These are phyloP conservation scores for Aspergillus sojae DNA, from an alignment of 2,329 filamentous ascomycete genomes.

Conservation along the genomic window DNA sequence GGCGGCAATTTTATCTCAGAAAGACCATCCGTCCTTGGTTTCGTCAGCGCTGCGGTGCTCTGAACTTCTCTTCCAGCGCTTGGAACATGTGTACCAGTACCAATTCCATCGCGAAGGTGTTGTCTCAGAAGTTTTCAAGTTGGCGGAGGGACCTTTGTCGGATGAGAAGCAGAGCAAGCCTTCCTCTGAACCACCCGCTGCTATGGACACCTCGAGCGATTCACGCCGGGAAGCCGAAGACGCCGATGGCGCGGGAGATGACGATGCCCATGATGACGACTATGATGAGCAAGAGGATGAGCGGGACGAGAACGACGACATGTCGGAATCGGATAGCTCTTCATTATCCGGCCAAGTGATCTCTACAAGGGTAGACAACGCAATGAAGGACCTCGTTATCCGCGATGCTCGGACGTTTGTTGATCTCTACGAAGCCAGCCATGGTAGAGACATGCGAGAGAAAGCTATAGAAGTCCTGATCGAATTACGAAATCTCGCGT, in stretches of 20 bases:
- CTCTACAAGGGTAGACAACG: constrained; percentile 44
- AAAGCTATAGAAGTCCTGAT: constrained; percentile 77
- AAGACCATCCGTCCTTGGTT: constrained; percentile 86
- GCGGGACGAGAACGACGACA: constrained; percentile 47
- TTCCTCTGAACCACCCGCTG: constrained; percentile 14
- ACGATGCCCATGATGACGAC: constrained; percentile 57
- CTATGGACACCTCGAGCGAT: constrained; percentile 23
- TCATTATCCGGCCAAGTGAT: constrained; percentile 49
- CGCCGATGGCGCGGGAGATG: constrained; percentile 52
- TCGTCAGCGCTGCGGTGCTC: constrained; percentile 86
- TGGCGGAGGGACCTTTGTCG: constrained; percentile 58
- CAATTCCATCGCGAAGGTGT: constrained; percentile 98
- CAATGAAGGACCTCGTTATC: constrained; percentile 73
- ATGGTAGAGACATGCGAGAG: constrained; percentile 72
- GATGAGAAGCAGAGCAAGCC: constrained; percentile 24
- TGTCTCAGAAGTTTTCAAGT: constrained; percentile 82
- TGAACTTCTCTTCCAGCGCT: constrained; percentile 79
- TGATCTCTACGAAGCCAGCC: constrained; percentile 77
- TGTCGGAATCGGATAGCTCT: constrained; percentile 71
- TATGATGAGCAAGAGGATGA: constrained; percentile 58
- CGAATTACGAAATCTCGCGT: constrained; percentile 70
- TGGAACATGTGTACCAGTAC: constrained; percentile 88
- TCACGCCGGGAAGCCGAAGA: constrained; percentile 32
- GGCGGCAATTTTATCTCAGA: constrained; percentile 91
- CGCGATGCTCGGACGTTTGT: constrained; percentile 80